Conservation (phyloP, 345 rosid genomes). For the Syzygium oleosum region DNA sequence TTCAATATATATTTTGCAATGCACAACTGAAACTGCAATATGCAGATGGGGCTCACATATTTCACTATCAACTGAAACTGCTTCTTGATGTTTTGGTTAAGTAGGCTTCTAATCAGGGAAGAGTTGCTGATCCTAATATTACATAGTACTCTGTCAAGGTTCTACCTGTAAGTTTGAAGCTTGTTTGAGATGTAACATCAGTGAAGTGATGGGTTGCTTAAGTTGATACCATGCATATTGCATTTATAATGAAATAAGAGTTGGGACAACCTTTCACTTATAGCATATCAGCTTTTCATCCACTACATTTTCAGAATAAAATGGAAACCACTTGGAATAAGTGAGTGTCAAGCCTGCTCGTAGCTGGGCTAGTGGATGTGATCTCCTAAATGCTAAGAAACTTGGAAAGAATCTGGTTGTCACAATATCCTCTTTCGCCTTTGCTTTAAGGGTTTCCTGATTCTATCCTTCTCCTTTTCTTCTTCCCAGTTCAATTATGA, state of each 20-base stretch:
- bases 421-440: not conserved
- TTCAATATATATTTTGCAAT: not conserved
- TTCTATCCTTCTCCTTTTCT: not conserved
- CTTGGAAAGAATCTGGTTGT: not conserved
- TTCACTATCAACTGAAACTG: not conserved
- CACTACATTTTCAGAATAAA: not conserved
- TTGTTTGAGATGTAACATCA: not conserved
- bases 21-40: not conserved
- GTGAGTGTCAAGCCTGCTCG: not conserved
- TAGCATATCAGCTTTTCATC: not conserved
- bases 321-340: not conserved
- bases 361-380: not conserved
- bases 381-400: not conserved
- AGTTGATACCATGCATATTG: not conserved
- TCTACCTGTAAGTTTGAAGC: constrained; percentile 53
- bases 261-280: not conserved
- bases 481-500: constrained; percentile 68
- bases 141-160: constrained; percentile 77
- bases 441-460: not conserved
- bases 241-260: not conserved
- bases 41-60: not conserved
- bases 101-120: constrained; percentile 65
- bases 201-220: not conserved
- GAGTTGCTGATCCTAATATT: constrained; percentile 51
- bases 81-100: constrained; percentile 3